These are phyloP conservation scores for Dactylonectria macrodidyma DNA, from an alignment of 2,329 filamentous ascomycete genomes.

Conservation along the genomic window DNA sequence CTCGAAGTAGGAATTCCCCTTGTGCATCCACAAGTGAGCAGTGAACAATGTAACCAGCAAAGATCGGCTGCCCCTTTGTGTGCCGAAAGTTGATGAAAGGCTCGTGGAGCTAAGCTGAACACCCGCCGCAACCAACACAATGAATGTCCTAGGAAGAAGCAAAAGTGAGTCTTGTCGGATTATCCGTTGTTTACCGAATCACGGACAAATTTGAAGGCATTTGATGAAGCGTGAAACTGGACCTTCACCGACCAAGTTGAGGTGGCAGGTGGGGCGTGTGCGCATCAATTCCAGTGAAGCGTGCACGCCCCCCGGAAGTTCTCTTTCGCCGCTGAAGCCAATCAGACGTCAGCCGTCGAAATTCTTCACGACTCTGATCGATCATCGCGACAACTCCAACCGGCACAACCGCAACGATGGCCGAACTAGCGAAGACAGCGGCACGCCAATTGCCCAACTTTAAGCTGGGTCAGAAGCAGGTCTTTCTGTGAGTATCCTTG, in stretches of 20 bases:
- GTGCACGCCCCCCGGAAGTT: constrained; percentile 44
- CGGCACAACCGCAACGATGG: constrained; percentile 53
- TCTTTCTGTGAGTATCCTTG: constrained; percentile 66
- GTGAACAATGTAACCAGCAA: background rate
- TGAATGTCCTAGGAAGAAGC: background rate
- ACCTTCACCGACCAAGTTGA: background rate
- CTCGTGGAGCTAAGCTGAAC: too few species aligned
- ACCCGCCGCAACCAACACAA: background rate
- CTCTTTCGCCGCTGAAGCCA: constrained; percentile 47
- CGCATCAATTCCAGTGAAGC: constrained; percentile 19
- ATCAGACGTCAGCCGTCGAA: constrained; percentile 47
- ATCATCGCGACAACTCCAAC: constrained; percentile 43
- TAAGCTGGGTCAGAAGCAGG: constrained; percentile 66
- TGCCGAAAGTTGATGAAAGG: background rate
- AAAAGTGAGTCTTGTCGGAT: background rate
- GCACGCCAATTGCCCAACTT: constrained; percentile 60
- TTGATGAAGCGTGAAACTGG: background rate
- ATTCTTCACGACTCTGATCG: constrained; percentile 49
- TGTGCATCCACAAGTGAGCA: background rate
- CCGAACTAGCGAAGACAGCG: constrained; percentile 55
- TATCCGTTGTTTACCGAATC: background rate
- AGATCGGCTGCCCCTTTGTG: background rate
- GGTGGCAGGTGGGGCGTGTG: constrained; percentile 33
- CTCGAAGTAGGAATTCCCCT: background rate
- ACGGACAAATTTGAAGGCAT: background rate